phyloP scores from a whole-genome alignment of 1,284 basidiomycete genomes.

The Pseudozyma hubeiensis region DNA sequence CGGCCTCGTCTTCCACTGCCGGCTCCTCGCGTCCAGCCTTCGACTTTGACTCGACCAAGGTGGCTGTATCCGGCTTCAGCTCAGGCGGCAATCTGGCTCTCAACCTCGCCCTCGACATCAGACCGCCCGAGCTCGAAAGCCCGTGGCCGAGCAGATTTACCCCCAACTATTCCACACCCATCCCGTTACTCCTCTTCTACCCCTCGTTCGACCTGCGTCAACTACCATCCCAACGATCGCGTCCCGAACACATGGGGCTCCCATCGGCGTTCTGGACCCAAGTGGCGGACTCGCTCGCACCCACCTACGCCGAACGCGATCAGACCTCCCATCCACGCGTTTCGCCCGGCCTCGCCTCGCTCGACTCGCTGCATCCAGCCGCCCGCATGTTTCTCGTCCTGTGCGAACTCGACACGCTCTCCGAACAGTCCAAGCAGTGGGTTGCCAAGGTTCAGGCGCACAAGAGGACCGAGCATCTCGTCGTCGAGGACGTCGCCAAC shows the following conservation, averaged over 20 bases:
- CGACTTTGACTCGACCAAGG: slow-evolving; percentile 33
- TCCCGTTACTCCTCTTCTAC: slow-evolving; percentile 56
- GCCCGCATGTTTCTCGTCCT: slow-evolving; percentile 51
- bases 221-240: slow-evolving; percentile 43
- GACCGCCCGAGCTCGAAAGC: slow-evolving; percentile 35
- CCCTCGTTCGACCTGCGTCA: slow-evolving; percentile 56
- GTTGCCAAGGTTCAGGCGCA: slow-evolving; percentile 41
- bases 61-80: slow-evolving; percentile 59
- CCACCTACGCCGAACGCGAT: slow-evolving; percentile 47
- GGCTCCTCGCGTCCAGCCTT: background rate
- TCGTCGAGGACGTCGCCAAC: slow-evolving; percentile 40
- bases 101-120: slow-evolving; percentile 46
- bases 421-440: slow-evolving; percentile 55
- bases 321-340: slow-evolving; percentile 47
- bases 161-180: slow-evolving; percentile 27
- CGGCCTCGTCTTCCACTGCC: no score
- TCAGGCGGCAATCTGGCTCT: slow-evolving; percentile 64
- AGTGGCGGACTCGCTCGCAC: slow-evolving; percentile 44
- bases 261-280: slow-evolving; percentile 34
- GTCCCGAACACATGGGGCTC: slow-evolving; percentile 41
- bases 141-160: slow-evolving; percentile 43
- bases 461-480: slow-evolving; percentile 32
- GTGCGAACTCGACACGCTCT: slow-evolving; percentile 48
- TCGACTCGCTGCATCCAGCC: slow-evolving; percentile 45
- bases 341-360: slow-evolving; percentile 51